Evolutionary conservation across 2,329 filamentous ascomycete species (phyloP), one percentile per base, ranked within the genome.

Genomic region (Pseudophaeomoniella oleicola): DNA sequence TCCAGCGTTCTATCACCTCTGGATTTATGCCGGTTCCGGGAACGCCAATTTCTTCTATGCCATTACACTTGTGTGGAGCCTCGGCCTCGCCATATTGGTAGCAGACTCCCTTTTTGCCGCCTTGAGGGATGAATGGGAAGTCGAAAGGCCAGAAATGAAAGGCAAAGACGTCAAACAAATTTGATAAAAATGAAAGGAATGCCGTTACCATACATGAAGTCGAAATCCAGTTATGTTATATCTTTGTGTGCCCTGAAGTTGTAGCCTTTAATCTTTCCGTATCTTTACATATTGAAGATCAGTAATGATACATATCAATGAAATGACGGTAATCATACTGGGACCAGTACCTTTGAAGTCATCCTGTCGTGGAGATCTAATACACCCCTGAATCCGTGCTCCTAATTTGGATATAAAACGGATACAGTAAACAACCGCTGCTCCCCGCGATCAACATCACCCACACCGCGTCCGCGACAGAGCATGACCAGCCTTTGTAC

Each of bases 21-120:
- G 90, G 90, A 88, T 98, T 39, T 98, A 96, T 53, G 90, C 90
- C 2, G 90, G 90, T 35, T 94, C 86, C 39, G 90, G 90, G 17
- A 98, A 98, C 51, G 90, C 90, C 40, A 98, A 98, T 56, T 98
- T 98, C 63, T 98, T 98, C 63, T 98, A 98, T 54, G 90, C 90
- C 45, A 96, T 98, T 50, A 98, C 90, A 0, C 64, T 98, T n/a
- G 90, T 98, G 0, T 98, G 90, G 90, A 93, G 85, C 53, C 58
- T 98, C 16, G 90, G 85, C 0, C 69, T 93, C 47, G 87, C 86
- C 27, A 68, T 98, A 43, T 63, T 98, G 18, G 72, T 96, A 4
- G 85, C 83, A 9, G 90, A 98, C 54, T 69, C 85, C 37, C 67
- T 94, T 2, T 96, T 92, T 60, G 86, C 90, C 0, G 76, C 87